A percentile compares a stretch with the other conserved stretches of the same genome.
phyloP scores from a whole-genome alignment of 345 rosid genomes.

The Durio zibethinus region DNA sequence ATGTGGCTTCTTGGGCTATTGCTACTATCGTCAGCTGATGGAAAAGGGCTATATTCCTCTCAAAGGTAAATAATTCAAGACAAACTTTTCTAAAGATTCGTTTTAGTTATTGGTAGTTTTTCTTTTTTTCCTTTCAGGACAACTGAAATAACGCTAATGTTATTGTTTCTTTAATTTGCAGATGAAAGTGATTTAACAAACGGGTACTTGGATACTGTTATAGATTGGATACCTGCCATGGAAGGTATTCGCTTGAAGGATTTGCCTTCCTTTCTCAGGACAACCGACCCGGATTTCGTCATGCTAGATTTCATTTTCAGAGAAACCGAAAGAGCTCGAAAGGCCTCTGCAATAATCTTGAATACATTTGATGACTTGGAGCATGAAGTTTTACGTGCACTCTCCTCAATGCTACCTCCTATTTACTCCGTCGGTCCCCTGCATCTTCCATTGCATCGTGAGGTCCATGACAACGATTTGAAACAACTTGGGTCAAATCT shows the following conservation, averaged over 20 bases:
- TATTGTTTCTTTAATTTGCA: constrained; percentile 11
- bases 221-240: constrained; percentile 51
- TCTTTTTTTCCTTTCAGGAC: neutral
- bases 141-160: neutral
- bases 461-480: constrained; percentile 2
- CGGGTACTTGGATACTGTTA: constrained; percentile 37
- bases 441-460: constrained; percentile 25
- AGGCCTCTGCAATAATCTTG: constrained; percentile 42
- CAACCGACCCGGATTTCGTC: constrained; percentile 29
- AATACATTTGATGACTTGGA: constrained; percentile 51
- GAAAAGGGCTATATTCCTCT: constrained; percentile 40
- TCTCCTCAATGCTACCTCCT: constrained; percentile 36
- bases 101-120: neutral
- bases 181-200: constrained; percentile 45
- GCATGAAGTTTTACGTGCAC: constrained; percentile 26
- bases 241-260: constrained; percentile 38
- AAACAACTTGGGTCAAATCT: constrained; percentile 38
- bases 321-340: constrained; percentile 31
- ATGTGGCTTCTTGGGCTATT: constrained; percentile 30
- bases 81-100: neutral
- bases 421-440: constrained; percentile 47
- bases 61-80: constrained; percentile 29
- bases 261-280: constrained; percentile 39
- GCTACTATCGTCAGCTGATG: constrained; percentile 22
- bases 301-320: constrained; percentile 13